Conservation (phyloP, 345 rosid genomes). For the Populus nigra region DNA sequence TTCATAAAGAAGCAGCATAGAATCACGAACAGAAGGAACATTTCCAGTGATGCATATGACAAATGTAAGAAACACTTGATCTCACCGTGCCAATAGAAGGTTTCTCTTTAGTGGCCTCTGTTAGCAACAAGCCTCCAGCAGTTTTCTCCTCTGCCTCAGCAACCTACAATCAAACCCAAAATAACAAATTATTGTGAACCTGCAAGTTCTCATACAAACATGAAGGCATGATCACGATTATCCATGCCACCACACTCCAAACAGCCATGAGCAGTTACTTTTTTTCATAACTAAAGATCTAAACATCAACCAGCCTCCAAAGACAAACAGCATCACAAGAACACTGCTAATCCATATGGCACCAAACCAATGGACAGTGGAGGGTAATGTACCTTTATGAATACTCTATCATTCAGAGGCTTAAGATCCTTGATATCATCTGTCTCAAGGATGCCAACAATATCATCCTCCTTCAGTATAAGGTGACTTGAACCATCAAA, state of each 20-base stretch:
- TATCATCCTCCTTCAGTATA: conserved; percentile 85
- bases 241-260: neutral
- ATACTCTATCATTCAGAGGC: conserved; percentile 84
- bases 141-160: conserved; percentile 93
- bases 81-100: conserved; percentile 87
- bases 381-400: conserved; percentile 58
- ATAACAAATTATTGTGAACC: neutral
- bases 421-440: conserved; percentile 88
- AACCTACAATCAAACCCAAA: conserved; percentile 42
- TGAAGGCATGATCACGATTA: neutral
- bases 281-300: neutral
- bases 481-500: conserved; percentile 80
- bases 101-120: conserved; percentile 84
- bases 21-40: neutral
- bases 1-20: neutral
- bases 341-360: no score
- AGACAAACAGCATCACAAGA: neutral
- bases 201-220: neutral
- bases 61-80: neutral
- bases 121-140: conserved; percentile 86
- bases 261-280: neutral
- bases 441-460: conserved; percentile 90
- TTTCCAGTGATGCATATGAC: neutral
- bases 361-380: neutral
- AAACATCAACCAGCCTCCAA: neutral